These are phyloP conservation scores for Daldinia childiae DNA, from an alignment of 495 filamentous ascomycete species.

Conservation along the genomic window DNA sequence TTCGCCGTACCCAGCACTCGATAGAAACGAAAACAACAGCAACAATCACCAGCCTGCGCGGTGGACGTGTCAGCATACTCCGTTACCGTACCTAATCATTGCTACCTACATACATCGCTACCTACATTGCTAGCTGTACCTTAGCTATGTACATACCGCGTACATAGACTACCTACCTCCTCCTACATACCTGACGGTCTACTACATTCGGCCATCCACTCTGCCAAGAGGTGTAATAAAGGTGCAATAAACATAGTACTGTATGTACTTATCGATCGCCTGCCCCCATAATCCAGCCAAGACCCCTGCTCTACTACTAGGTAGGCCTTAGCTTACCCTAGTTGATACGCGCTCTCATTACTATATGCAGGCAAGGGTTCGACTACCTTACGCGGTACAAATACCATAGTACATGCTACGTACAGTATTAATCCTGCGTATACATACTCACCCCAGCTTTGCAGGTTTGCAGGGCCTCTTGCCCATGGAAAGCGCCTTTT, in stretches of 20 bases:
- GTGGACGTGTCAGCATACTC: slow-evolving; percentile 27
- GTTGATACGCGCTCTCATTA: slow-evolving; percentile 40
- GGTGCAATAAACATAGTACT: slow-evolving; percentile 5
- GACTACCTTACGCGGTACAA: slow-evolving; percentile 12
- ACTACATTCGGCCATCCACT: slow-evolving; percentile 40
- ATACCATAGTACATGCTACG: slow-evolving; percentile 3
- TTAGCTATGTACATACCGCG: slow-evolving; percentile 1
- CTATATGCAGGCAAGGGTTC: slow-evolving; percentile 14
- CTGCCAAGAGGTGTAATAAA: slow-evolving; percentile 32
- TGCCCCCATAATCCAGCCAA: slow-evolving; percentile 25
- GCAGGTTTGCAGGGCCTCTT: slow-evolving; percentile 31
- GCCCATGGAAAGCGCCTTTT: slow-evolving; percentile 38
- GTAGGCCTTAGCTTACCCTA: slow-evolving; percentile 39
- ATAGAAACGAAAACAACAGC: slow-evolving; percentile 31
- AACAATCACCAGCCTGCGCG: slow-evolving; percentile 22
- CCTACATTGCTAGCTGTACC: neutral
- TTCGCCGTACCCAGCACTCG: slow-evolving; percentile 5
- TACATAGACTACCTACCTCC: neutral
- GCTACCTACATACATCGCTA: slow-evolving; percentile 29
- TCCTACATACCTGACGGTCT: slow-evolving; percentile 34
- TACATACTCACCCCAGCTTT: slow-evolving; percentile 32
- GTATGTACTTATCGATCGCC: slow-evolving; percentile 35
- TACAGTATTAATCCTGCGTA: slow-evolving; percentile 11
- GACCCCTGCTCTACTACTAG: slow-evolving; percentile 29
- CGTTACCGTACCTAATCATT: slow-evolving; percentile 36